Evolutionary conservation across 306 rosid species (phyloP).

Genomic region (Alnus glutinosa): DNA sequence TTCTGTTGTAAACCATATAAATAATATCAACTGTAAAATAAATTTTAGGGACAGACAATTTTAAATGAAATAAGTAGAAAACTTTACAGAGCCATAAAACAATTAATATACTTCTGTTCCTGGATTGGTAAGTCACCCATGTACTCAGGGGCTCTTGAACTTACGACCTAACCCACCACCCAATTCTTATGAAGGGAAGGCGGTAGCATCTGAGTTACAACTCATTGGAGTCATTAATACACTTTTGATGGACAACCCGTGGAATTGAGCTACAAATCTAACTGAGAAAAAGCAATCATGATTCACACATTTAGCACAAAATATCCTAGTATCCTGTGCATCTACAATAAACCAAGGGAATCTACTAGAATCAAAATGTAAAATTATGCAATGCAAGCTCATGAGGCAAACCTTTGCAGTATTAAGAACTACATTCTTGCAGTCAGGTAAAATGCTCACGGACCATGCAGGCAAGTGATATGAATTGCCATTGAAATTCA

Average conservation of each 20-base stretch:
- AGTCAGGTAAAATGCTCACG: constrained; percentile 96
- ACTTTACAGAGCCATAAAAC: not conserved
- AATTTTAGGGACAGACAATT: not conserved
- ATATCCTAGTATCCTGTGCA: not conserved
- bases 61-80: not conserved
- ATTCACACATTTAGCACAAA: not conserved
- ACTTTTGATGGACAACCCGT: not conserved
- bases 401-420: constrained; percentile 84
- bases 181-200: too few species aligned
- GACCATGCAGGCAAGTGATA: constrained; percentile 94
- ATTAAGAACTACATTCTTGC: constrained; percentile 84
- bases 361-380: not conserved
- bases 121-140: too few species aligned
- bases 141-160: too few species aligned
- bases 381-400: constrained; percentile 5
- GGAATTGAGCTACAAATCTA: constrained; percentile 7
- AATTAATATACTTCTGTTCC: too few species aligned
- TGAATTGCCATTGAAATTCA: constrained; percentile 69
- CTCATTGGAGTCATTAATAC: not conserved
- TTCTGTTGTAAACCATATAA: not conserved
- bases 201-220: too few species aligned
- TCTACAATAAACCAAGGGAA: not conserved
- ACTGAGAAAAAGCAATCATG: not conserved
- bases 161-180: too few species aligned
- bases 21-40: not conserved